Base-by-base conservation (phyloP, 345 rosid species). In the Gossypium stocksii region DNA sequence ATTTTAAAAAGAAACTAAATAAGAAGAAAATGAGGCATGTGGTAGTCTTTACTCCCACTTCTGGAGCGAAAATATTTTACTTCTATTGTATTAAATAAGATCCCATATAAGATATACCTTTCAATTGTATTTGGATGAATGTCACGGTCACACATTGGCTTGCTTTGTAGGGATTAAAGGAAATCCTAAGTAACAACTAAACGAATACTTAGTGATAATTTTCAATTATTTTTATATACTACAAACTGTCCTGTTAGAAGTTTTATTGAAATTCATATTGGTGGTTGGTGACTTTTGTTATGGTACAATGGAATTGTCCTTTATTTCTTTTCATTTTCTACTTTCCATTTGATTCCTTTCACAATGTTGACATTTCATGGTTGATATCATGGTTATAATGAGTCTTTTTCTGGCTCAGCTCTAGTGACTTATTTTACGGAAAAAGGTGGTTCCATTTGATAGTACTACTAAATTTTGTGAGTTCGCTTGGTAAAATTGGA, bases 281-380 rank as follows among this genome's bases (percentile, higher is more conserved):
- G 41, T 38, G 46, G 46, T 7, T 63, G 3, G 22, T 34, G 41
- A 25, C 46, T 25, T 67, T 51, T 62, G 48, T 6, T 13, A 51
- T 51, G 72, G 75, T 76, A 9, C 73, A 76, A 57, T n/a, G 62
- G 23, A 67, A 65, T 9, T 70, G 49, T 14, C 15, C 13, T 66
- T 62, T 63, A 62, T 52, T 5, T 5, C 41, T 34, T 34, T 34
- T 5, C 41, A 60, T 25, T 44, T 3, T 76, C 75, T 74, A 78
- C 76, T 59, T 22, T 67, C 59, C 41, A 53, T 79, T 70, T 38
- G 74, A 76, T 79, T 76, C 79, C 54, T 38, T 53, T 66, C 71
- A 17, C 20, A 4, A 74, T 51, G 23, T 61, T 61, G 59, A 7
- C 4, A 20, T n/a, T 41, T n/a, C 22, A 38, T 20, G 61, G 41